phyloP scores from a whole-genome alignment of 2,329 filamentous ascomycete species.

The Colletotrichum sp. region DNA sequence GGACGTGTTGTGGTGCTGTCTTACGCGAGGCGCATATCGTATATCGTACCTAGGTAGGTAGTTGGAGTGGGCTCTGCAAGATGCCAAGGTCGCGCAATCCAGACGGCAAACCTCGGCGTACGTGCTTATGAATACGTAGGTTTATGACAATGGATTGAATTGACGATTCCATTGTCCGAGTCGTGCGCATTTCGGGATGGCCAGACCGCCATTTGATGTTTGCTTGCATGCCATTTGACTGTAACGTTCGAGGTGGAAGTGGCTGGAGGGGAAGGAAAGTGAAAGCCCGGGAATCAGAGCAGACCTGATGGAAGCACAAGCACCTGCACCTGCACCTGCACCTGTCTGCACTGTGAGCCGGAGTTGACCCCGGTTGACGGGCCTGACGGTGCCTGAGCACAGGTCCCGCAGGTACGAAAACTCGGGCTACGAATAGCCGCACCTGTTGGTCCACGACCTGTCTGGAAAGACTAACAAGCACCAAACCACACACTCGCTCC shows the following conservation, averaged over 20 bases:
- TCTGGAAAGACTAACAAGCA: background rate
- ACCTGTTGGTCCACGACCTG: background rate
- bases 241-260: background rate
- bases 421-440: background rate
- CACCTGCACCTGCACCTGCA: too few species aligned
- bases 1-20: background rate
- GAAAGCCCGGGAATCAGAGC: background rate
- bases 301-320: background rate
- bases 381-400: background rate
- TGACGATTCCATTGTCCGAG: background rate
- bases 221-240: background rate
- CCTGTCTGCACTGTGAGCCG: background rate
- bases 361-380: background rate
- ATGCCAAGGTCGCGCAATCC: background rate
- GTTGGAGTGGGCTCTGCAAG: background rate
- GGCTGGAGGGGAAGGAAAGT: background rate
- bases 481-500: background rate
- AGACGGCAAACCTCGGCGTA: background rate
- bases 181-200: background rate
- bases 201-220: constrained; percentile 12
- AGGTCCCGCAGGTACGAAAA: background rate
- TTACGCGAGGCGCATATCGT: background rate
- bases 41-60: too few species aligned
- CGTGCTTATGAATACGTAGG: background rate
- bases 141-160: background rate